Evolutionary conservation across 129 eudicot species (phyloP).

Genomic region (Centaurea solstitialis): DNA sequence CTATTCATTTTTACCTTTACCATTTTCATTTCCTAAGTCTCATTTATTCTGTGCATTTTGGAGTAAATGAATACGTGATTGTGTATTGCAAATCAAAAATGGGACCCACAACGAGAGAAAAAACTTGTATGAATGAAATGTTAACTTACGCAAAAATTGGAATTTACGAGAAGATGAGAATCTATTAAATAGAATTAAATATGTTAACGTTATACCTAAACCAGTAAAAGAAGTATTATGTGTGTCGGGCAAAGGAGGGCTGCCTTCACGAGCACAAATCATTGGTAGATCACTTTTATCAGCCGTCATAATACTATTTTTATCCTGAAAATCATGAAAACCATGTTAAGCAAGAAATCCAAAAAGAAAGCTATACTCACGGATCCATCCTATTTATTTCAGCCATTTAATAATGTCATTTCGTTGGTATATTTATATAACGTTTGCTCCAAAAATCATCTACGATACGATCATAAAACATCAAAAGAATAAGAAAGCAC

Average conservation of each 20-base stretch:
- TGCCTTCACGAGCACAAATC: conserved; percentile 94
- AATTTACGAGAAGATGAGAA: neutral
- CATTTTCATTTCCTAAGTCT: neutral
- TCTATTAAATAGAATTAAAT: neutral
- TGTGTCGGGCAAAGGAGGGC: conserved; percentile 86
- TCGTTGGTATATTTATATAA: neutral
- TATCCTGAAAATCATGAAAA: conserved; percentile 52
- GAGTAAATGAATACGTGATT: neutral
- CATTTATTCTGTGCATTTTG: neutral
- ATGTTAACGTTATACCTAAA: conserved; percentile 40
- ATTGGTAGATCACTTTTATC: conserved; percentile 59
- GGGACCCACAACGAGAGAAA: neutral
- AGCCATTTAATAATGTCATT: neutral
- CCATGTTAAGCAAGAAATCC: conserved; percentile 17
- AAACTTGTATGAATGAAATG: neutral
- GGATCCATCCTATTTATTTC: neutral
- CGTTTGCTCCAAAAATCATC: neutral
- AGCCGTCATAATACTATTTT: conserved; percentile 29
- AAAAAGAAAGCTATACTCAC: neutral
- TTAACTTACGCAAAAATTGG: neutral
- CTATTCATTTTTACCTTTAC: neutral
- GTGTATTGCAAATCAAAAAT: conserved; percentile 9
- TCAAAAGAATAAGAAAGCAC: neutral
- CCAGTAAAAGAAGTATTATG: conserved; percentile 63
- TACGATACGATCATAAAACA: neutral